Base-by-base conservation (phyloP, 1,139 yeast genomes). In the Suhomyces maxii region DNA sequence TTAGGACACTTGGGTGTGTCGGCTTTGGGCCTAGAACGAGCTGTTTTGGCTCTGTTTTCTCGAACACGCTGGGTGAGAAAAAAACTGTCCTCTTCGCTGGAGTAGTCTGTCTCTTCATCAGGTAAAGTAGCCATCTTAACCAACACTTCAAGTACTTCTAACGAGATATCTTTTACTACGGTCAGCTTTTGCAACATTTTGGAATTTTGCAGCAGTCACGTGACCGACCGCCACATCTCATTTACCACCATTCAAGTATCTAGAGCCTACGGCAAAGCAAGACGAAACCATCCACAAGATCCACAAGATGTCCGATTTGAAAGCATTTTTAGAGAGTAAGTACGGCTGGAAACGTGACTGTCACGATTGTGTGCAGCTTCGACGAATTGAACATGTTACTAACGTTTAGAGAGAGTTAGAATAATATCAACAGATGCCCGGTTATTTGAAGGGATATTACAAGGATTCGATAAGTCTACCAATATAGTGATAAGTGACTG, bases 371-470 rank as follows among this genome's bases (percentile, higher is more conserved):
- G 30, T 18, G 23, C 23, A 7, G 7, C 14, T 25, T 10, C 5
- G 28, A 8, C 26, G 10, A 8, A 9, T 25, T 9, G 26, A 23
- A 9, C 26, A 10, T n/a, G 3, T 11, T 63, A 67, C 73, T 70
- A 68, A 69, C 75, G 18, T 23, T 32, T 53, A 77, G 83, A 79
- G 53, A 72, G 73, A 54, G 91, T 90, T 10, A 77, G 86, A 46
- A 79, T 90, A 10, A 75, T 91, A 45, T 86, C 96, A n/a, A 80
- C 95, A 2, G 96, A 89, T 60, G 97, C 95, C 14, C 71, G 90
- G 46, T 69, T 82, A 50, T 80, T 84, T 47, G 76, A 80, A 61
- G 98, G 97, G 1, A 73, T 67, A 26, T 76, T 91, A 36, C 84
- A 84, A 60, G 96, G 97, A 18, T 90, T 77, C 59, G 98, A 91